A percentile compares a stretch with the other conserved stretches of the same genome.
phyloP scores from a whole-genome alignment of 2,329 filamentous ascomycete genomes.

The Beauveria pseudobassiana region DNA sequence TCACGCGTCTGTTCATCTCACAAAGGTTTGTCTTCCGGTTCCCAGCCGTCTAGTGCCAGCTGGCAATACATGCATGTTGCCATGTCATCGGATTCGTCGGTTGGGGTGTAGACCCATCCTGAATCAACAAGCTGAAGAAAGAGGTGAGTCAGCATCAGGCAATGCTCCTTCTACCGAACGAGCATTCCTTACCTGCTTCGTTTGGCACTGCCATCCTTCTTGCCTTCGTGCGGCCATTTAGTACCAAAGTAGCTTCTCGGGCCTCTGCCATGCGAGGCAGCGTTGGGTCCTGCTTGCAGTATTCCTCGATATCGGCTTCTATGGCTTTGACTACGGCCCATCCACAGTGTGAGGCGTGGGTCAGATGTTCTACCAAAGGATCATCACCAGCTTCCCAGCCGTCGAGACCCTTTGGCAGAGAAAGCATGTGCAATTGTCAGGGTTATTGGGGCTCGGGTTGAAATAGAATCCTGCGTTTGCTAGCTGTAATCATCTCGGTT shows the following conservation, averaged over 20 bases:
- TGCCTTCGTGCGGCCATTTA: constrained; percentile 82
- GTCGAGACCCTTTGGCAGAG: constrained; percentile 74
- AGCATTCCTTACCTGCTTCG: constrained; percentile 59
- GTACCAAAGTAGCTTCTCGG: constrained; percentile 70
- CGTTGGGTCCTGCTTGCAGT: constrained; percentile 65
- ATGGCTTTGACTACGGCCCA: constrained; percentile 71
- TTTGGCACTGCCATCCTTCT: constrained; percentile 84
- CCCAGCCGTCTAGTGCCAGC: constrained; percentile 88
- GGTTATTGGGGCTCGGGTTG: constrained; percentile 63
- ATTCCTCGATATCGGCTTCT: constrained; percentile 54
- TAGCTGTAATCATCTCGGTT: constrained; percentile 49
- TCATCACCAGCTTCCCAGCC: constrained; percentile 88
- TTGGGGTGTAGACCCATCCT: constrained; percentile 91
- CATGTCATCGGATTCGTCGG: constrained; percentile 75
- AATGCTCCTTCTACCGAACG: neutral
- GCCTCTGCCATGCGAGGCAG: constrained; percentile 65
- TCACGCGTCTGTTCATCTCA: constrained; percentile 34
- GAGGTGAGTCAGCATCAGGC: constrained; percentile 10
- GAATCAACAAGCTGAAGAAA: constrained; percentile 69
- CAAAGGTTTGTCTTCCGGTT: constrained; percentile 83
- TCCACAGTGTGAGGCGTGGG: constrained; percentile 73
- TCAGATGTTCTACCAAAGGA: constrained; percentile 76
- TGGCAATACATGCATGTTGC: constrained; percentile 88
- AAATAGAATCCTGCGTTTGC: constrained; percentile 90
- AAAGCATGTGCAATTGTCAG: constrained; percentile 88